These are phyloP conservation scores for Solanum paucissectum DNA, from an alignment of 257 asterid genomes.

Conservation along the genomic window DNA sequence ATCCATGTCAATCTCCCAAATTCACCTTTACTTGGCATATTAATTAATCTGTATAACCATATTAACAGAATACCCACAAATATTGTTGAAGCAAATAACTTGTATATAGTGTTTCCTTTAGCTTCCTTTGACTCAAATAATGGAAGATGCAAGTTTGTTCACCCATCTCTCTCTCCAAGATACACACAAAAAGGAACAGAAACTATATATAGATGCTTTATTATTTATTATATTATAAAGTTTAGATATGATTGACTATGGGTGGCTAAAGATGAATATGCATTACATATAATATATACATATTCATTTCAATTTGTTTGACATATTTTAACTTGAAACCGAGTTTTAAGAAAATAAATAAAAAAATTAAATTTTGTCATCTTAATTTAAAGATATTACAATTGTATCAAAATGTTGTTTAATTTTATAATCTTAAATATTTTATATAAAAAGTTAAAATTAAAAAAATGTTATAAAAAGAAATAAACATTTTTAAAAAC, in stretches of 20 bases:
- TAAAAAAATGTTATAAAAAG: too few relatives aligned
- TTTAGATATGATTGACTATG: too few relatives aligned
- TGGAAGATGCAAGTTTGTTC: not conserved
- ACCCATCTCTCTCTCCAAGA: not conserved
- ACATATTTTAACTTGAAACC: fast-evolving
- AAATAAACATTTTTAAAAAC: too few relatives aligned
- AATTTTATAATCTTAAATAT: too few relatives aligned
- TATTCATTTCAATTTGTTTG: too few relatives aligned
- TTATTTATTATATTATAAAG: not conserved
- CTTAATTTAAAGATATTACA: too few relatives aligned
- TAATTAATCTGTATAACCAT: constrained; percentile 30
- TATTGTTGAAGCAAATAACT: constrained; percentile 19
- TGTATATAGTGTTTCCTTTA: constrained; percentile 18
- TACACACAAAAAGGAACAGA: not conserved
- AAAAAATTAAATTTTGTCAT: too few relatives aligned
- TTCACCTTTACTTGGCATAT: constrained; percentile 22
- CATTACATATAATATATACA: too few relatives aligned
- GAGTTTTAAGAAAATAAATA: too few relatives aligned
- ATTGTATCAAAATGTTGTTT: too few relatives aligned
- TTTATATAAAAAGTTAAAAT: too few relatives aligned
- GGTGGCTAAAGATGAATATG: too few relatives aligned
- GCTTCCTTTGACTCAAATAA: constrained; percentile 46
- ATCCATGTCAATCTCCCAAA: constrained; percentile 43
- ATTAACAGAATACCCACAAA: constrained; percentile 17
- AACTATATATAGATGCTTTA: not conserved